Evolutionary conservation across 2,329 filamentous ascomycete species (phyloP).

Genomic region (Coniochaeta sp.): DNA sequence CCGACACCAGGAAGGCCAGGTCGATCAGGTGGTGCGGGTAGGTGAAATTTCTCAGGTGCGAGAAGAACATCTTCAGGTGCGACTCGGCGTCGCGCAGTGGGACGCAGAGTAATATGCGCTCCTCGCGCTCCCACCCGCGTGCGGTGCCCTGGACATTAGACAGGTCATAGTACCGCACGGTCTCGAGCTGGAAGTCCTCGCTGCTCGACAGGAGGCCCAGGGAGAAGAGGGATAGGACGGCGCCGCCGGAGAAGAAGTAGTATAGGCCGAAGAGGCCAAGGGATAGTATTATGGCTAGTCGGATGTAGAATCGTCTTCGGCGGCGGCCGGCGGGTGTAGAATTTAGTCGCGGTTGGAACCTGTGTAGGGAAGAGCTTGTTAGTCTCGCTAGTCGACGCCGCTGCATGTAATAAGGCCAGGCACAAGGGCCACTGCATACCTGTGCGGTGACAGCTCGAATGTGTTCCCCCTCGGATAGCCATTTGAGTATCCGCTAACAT

Average conservation of each 20-base stretch:
- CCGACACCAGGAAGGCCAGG: conserved; percentile 91
- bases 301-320: conserved; percentile 64
- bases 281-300: conserved; percentile 53
- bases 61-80: conserved; percentile 96
- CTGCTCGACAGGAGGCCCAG: conserved; percentile 62
- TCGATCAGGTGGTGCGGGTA: conserved; percentile 97
- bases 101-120: conserved; percentile 90
- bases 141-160: conserved; percentile 86
- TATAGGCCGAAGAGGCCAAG: conserved; percentile 58
- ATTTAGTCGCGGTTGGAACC: conserved; percentile 75
- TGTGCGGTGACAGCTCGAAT: conserved; percentile 84
- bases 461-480: conserved; percentile 73
- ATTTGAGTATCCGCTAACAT: conserved; percentile 68
- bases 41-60: conserved; percentile 92
- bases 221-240: conserved; percentile 54
- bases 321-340: conserved; percentile 63
- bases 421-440: conserved; percentile 54
- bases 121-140: conserved; percentile 91
- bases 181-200: conserved; percentile 77
- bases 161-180: conserved; percentile 94
- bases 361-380: conserved; percentile 23
- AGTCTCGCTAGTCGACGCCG: background rate
- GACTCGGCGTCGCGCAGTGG: conserved; percentile 87
- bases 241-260: conserved; percentile 66
- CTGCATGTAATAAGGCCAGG: conserved; percentile 4